phyloP scores from a whole-genome alignment of 768 basidiomycete species.

The Boletus speciosus region DNA sequence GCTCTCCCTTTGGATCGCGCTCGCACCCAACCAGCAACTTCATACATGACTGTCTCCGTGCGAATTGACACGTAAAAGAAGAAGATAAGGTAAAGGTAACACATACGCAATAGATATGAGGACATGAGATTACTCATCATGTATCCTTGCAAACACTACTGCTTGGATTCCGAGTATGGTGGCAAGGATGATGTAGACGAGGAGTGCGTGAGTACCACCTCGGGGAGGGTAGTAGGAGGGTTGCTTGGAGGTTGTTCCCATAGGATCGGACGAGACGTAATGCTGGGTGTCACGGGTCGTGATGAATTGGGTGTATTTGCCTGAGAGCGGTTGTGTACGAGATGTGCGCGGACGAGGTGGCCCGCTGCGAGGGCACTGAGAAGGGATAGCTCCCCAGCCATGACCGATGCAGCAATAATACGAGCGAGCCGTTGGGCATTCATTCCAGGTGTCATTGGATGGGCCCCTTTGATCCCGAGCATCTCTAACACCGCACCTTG shows the following conservation, averaged over 20 bases:
- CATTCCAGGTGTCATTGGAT: slow-evolving; percentile 79
- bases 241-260: slow-evolving; percentile 26
- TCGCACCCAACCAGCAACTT: not conserved
- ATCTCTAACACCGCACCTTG: slow-evolving; percentile 90
- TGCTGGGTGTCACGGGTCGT: slow-evolving; percentile 58
- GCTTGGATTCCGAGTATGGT: slow-evolving; percentile 37
- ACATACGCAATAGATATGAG: slow-evolving; percentile 23
- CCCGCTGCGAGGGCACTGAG: slow-evolving; percentile 92
- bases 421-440: slow-evolving; percentile 89
- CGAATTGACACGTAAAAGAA: not conserved
- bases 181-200: slow-evolving; percentile 41
- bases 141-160: slow-evolving; percentile 4
- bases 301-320: slow-evolving; percentile 72
- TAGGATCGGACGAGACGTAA: slow-evolving; percentile 13
- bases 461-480: slow-evolving; percentile 90
- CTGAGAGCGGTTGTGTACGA: slow-evolving; percentile 86
- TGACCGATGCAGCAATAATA: slow-evolving; percentile 87
- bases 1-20: not conserved
- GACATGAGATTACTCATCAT: slow-evolving; percentile 4
- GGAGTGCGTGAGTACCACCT: slow-evolving; percentile 29
- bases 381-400: slow-evolving; percentile 95
- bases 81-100: slow-evolving; percentile 25
- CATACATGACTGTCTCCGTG: not conserved
- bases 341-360: slow-evolving; percentile 89
- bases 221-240: not conserved